These are phyloP conservation scores for Teratosphaeriaceae sp. DNA, from an alignment of 2,329 filamentous ascomycete genomes.

Conservation along the genomic window DNA sequence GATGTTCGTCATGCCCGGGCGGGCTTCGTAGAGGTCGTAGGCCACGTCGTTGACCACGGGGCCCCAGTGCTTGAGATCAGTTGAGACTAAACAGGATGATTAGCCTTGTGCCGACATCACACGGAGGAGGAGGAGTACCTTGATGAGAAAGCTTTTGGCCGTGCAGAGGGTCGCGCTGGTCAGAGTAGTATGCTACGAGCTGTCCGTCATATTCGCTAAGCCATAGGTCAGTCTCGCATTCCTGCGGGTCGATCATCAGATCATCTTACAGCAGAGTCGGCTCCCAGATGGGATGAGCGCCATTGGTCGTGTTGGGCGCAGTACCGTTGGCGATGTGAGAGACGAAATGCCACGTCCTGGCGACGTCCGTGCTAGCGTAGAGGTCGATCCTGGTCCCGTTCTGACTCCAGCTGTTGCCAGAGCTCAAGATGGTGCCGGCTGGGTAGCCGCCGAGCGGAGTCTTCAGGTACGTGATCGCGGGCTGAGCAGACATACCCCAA, in stretches of 20 bases:
- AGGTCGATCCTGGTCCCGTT: conserved; percentile 63
- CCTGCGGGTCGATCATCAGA: conserved; percentile 30
- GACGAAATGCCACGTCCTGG: conserved; percentile 60
- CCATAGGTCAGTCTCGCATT: not conserved
- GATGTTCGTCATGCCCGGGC: conserved; percentile 63
- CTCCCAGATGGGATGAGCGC: conserved; percentile 65
- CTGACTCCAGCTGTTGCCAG: conserved; percentile 54
- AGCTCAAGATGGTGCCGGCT: conserved; percentile 56
- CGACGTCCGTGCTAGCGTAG: conserved; percentile 58
- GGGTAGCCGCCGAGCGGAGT: conserved; percentile 50
- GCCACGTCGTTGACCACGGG: conserved; percentile 55
- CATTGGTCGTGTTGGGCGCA: conserved; percentile 56
- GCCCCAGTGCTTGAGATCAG: conserved; percentile 55
- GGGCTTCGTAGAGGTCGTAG: conserved; percentile 53
- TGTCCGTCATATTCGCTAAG: conserved; percentile 36
- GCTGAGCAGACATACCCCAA: conserved; percentile 63
- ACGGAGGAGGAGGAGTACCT: conserved; percentile 41
- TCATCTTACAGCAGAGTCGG: conserved; percentile 50
- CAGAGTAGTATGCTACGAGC: conserved; percentile 63
- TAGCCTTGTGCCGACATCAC: not conserved
- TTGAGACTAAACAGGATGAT: not conserved
- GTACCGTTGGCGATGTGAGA: conserved; percentile 59
- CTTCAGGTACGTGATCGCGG: conserved; percentile 59
- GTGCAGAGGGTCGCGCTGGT: conserved; percentile 59
- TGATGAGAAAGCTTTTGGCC: conserved; percentile 66